phyloP scores from a whole-genome alignment of 495 filamentous ascomycete genomes.

The Stereocaulon alpinum region DNA sequence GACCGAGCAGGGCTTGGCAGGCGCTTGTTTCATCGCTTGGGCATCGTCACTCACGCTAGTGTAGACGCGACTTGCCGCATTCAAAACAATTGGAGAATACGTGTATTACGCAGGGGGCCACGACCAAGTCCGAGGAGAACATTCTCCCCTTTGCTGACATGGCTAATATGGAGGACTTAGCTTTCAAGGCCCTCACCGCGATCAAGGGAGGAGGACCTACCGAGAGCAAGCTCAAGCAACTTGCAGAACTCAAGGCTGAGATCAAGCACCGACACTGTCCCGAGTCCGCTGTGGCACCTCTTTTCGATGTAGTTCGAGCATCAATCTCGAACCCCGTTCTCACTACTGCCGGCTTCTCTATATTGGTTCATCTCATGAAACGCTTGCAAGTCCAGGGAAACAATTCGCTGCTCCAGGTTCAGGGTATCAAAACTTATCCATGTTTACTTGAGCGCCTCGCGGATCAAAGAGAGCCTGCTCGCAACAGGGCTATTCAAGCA shows the following conservation, averaged over 20 bases:
- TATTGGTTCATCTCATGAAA: conserved; percentile 73
- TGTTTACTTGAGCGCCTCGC: conserved; percentile 76
- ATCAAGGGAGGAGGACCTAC: conserved; percentile 9
- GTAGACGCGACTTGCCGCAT: not conserved
- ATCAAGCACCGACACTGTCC: conserved; percentile 86
- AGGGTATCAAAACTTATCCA: conserved; percentile 53
- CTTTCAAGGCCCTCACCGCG: conserved; percentile 11
- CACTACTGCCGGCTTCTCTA: conserved; percentile 68
- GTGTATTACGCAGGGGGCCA: not conserved
- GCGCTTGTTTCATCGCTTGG: conserved; percentile 5
- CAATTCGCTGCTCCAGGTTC: conserved; percentile 52
- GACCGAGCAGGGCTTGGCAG: not conserved
- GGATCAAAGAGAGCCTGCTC: conserved; percentile 75
- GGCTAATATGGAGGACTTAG: conserved; percentile 12
- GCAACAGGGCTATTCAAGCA: conserved; percentile 57
- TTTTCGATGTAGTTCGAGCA: conserved; percentile 63
- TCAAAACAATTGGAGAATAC: not conserved
- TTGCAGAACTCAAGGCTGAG: conserved; percentile 66
- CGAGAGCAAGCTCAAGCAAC: conserved; percentile 58
- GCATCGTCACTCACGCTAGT: not conserved
- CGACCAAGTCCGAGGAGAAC: not conserved
- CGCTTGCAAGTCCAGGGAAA: conserved; percentile 74
- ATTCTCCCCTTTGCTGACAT: not conserved
- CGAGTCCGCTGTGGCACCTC: conserved; percentile 53
- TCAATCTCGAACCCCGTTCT: conserved; percentile 66